Base-by-base conservation (phyloP, 768 basidiomycete genomes). In the Panaeolus cyanescens region DNA sequence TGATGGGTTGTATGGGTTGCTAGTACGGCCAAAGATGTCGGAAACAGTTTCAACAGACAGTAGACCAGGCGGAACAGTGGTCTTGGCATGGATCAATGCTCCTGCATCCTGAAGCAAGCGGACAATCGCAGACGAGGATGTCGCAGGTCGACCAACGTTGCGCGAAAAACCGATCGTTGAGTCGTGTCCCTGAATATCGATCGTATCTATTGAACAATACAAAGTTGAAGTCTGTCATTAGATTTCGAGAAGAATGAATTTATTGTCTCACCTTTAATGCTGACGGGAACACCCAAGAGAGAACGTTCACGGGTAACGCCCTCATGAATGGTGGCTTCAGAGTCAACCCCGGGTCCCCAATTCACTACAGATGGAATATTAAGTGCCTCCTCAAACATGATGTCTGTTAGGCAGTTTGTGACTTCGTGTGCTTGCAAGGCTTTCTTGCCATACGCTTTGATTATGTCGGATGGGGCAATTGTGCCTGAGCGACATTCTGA, bases 321-420 rank as follows among this genome's bases (percentile, higher is more conserved):
- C 57, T 80, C 81, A 36, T 66, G 68, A 13, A 72, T 58, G 34
- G 60, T 67, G 5, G 74, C 68, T 54, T 80, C 79, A 1, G 73
- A 68, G 61, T 80, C 79, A 10, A 75, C 66, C 30, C 69, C 75
- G 9, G 75, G 75, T 0, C 72, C 76, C 77, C 78, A 80, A 55
- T 79, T 77, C 28, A 71, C 73, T 25, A 68, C 74, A 33, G 78
- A 71, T 33, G 75, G 75, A 13, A 72, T 80, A 9, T 64, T 70
- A 57, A 79, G 77, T 59, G 74, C 76, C 65, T 74, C 79, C 34
- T 77, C 74, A 58, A 90, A 84, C 79, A 89, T 82, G 59, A 91
- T 74, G 63, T 90, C 89, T 9, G 87, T 81, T 45, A 90, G 71
- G 65, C 90, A 92, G 68, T 91, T 91, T 17, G 87, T 89, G 56